Evolutionary conservation across 1,284 basidiomycete genomes (phyloP), one percentile per base, ranked within the genome.

Genomic region (Mycosarcoma mackinlayi): DNA sequence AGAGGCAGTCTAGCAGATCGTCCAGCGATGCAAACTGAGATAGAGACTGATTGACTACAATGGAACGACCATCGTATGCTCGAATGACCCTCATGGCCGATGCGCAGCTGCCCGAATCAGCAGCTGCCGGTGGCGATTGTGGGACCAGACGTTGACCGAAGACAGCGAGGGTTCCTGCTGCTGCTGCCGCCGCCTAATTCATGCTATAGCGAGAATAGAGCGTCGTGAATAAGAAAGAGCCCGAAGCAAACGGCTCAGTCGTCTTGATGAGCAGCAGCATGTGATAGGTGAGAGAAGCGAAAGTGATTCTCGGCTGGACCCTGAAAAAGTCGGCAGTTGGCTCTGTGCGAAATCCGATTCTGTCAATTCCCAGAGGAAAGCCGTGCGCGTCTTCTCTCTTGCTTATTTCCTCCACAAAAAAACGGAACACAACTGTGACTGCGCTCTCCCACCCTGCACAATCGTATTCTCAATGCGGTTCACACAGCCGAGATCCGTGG

Each of bases 1-100:
- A 81, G 25, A 82, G 54, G 33, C 73, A 73, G 40, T 81, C 78
- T 24, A 81, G 64, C 13, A 82, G 68, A 25, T 81, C 76, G 30
- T 82, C 78, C 35, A 77, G 60, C 42, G 69, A 64, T 1, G 64
- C 52, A 24, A 81, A 79, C 35, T 79, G 76, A 14, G 71, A 51
- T n/a, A 79, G 61, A 1, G 60, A 55, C 58, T 78, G 77, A 37
- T 76, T 67, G 53, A 81, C 73, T 33, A 75, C 42, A 53, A 81
- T 69, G 39, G 71, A 55, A 21, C 69, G 57, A 40, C 80, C 80
- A 69, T 78, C 78, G 51, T 79, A 73, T 4, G 80, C 75, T 39
- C 78, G 65, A 25, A 76, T 62, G 44, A 80, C 64, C 42, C 61
- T 61, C 79, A 82, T 82, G 42, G 23, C 16, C 13, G 51, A 28